Conservation (phyloP, 179 eudicot genomes). For the Patellifolia procumbens region DNA sequence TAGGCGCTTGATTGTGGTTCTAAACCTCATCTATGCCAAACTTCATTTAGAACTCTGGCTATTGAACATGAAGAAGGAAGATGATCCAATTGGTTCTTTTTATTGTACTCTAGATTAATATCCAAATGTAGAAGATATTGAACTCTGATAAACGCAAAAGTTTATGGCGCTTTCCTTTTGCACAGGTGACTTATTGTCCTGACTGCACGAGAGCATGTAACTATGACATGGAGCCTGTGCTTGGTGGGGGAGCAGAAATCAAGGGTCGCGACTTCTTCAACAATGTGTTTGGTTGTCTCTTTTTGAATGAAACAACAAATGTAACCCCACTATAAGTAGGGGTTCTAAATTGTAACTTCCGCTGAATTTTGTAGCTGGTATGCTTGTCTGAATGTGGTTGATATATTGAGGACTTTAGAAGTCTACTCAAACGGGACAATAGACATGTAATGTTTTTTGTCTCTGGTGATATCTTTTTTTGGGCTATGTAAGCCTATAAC, state of each 20-base stretch:
- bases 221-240: constrained; percentile 55
- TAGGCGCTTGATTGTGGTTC: neutral
- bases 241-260: constrained; percentile 44
- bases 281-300: constrained; percentile 85
- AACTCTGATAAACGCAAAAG: neutral
- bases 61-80: neutral
- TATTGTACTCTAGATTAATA: neutral
- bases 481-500: too few species aligned
- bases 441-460: neutral
- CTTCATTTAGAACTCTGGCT: neutral
- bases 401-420: neutral
- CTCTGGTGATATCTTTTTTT: neutral
- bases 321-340: constrained; percentile 48
- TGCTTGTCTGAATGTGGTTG: neutral
- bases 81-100: neutral
- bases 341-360: neutral
- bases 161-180: neutral
- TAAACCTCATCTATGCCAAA: neutral
- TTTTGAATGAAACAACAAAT: constrained; percentile 69
- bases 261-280: constrained; percentile 75
- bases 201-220: constrained; percentile 94
- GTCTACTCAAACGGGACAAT: neutral
- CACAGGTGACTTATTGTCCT: constrained; percentile 95
- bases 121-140: neutral
- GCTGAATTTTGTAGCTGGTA: neutral